Percentiles rank a stretch among this genome's conserved stretches.
Evolutionary conservation across 1,139 yeast genomes (phyloP).

Genomic region (Protomyces arabidopsidicola): DNA sequence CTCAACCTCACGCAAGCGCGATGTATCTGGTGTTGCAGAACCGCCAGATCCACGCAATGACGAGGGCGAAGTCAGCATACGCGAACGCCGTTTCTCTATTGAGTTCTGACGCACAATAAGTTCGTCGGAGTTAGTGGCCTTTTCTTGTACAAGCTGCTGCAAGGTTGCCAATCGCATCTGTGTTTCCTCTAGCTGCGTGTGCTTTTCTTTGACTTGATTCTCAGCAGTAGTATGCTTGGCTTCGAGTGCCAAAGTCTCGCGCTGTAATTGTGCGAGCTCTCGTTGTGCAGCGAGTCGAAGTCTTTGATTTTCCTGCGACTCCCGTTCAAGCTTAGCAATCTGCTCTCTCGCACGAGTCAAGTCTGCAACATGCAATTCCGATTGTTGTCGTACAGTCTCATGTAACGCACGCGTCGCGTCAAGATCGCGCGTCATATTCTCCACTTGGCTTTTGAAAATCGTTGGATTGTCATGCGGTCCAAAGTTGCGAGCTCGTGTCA

Average conservation of each 20-base stretch:
- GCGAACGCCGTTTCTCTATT: constrained; percentile 11
- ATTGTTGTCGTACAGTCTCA: background rate
- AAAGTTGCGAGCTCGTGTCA: background rate
- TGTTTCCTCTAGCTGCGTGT: constrained; percentile 25
- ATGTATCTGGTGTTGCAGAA: constrained; percentile 19
- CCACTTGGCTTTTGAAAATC: background rate
- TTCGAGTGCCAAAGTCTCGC: constrained; percentile 10
- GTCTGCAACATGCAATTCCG: constrained; percentile 9
- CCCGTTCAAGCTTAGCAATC: constrained; percentile 14
- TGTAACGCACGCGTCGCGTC: constrained; percentile 3
- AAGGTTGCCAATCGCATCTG: constrained; percentile 18
- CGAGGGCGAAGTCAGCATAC: constrained; percentile 10
- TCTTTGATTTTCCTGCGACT: background rate
- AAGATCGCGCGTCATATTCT: constrained; percentile 7
- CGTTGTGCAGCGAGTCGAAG: constrained; percentile 18
- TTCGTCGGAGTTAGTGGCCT: background rate
- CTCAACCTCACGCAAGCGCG: constrained; percentile 17
- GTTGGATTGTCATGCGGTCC: constrained; percentile 21
- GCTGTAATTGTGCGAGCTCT: constrained; percentile 10
- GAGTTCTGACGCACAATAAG: constrained; percentile 5
- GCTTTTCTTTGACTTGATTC: background rate
- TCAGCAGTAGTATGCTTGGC: constrained; percentile 9
- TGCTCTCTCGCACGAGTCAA: constrained; percentile 13
- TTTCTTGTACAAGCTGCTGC: constrained; percentile 10
- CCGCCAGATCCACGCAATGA: constrained; percentile 2